Percentiles rank a stretch among this genome's conserved stretches.
Evolutionary conservation across 805 yeast genomes (phyloP).

Genomic region (Lachancea sp.): DNA sequence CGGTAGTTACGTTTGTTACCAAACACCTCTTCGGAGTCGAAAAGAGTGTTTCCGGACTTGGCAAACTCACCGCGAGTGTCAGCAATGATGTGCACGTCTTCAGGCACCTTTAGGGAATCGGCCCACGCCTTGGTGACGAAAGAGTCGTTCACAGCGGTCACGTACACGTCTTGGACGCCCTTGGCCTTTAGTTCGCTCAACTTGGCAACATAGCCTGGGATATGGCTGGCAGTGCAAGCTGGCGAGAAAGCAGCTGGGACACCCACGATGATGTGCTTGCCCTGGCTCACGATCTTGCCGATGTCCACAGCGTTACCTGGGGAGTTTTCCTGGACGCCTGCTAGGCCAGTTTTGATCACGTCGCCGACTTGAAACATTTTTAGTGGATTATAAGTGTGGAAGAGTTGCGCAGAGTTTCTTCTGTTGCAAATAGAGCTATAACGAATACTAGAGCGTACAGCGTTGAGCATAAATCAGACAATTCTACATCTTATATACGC

Average conservation of each 20-base stretch:
- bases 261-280: conserved; percentile 51
- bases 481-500: too few species aligned
- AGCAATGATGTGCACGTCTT: conserved; percentile 53
- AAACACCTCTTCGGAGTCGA: conserved; percentile 71
- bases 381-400: conserved; percentile 10
- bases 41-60: conserved; percentile 53
- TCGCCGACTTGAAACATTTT: conserved; percentile 49
- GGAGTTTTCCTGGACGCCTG: conserved; percentile 50
- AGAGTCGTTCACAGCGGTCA: conserved; percentile 80
- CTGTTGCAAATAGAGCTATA: not conserved
- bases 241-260: conserved; percentile 87
- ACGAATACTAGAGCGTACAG: conserved; percentile 1
- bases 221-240: conserved; percentile 62
- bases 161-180: conserved; percentile 57
- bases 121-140: conserved; percentile 84
- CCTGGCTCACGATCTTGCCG: conserved; percentile 40
- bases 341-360: conserved; percentile 46
- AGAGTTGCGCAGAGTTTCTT: not conserved
- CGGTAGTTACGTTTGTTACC: conserved; percentile 73
- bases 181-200: conserved; percentile 49
- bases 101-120: conserved; percentile 35
- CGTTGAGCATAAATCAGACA: conserved; percentile 7
- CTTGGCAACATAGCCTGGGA: conserved; percentile 58
- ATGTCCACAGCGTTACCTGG: conserved; percentile 60
- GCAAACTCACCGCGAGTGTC: conserved; percentile 77